These are phyloP conservation scores for Malbranchea zuffiana DNA, from an alignment of 2,329 filamentous ascomycete genomes.

Conservation along the genomic window DNA sequence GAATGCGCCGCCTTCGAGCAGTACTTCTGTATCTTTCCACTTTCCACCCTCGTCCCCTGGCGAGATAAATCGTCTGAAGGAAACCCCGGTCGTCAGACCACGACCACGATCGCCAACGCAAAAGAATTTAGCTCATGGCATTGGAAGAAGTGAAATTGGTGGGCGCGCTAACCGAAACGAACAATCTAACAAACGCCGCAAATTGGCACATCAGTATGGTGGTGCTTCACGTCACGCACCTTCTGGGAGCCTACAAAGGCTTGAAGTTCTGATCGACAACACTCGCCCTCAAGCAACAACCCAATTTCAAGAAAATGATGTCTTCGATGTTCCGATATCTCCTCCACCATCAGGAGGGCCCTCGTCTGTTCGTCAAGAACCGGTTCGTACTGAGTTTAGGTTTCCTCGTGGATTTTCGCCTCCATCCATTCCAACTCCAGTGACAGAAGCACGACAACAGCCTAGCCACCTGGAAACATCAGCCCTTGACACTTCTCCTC, in stretches of 20 bases:
- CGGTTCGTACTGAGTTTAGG: constrained; percentile 26
- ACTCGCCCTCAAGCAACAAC: constrained; percentile 13
- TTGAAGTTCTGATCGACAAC: constrained; percentile 21
- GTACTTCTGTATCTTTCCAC: constrained; percentile 22
- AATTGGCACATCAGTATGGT: constrained; percentile 19
- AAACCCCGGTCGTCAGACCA: neutral
- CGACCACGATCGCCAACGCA: neutral
- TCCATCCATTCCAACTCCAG: constrained; percentile 19
- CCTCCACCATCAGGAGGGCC: constrained; percentile 31
- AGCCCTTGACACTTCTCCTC: constrained; percentile 13
- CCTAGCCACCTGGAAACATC: constrained; percentile 13
- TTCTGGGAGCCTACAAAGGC: constrained; percentile 2
- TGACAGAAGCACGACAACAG: constrained; percentile 17
- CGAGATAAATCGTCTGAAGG: constrained; percentile 4
- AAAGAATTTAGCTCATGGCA: constrained; percentile 4
- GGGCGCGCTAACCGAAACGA: neutral
- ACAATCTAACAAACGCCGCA: constrained; percentile 27
- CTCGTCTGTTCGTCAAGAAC: constrained; percentile 19
- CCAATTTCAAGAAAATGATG: constrained; percentile 6
- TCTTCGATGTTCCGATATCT: constrained; percentile 30
- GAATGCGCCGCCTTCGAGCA: constrained; percentile 24
- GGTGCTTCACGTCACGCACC: neutral
- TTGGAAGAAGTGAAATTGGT: neutral
- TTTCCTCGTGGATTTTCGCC: constrained; percentile 29
- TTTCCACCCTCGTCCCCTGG: constrained; percentile 22